Evolutionary conservation across 805 yeast genomes (phyloP), one percentile per base, ranked within the genome.

Genomic region (Candida schatavii): DNA sequence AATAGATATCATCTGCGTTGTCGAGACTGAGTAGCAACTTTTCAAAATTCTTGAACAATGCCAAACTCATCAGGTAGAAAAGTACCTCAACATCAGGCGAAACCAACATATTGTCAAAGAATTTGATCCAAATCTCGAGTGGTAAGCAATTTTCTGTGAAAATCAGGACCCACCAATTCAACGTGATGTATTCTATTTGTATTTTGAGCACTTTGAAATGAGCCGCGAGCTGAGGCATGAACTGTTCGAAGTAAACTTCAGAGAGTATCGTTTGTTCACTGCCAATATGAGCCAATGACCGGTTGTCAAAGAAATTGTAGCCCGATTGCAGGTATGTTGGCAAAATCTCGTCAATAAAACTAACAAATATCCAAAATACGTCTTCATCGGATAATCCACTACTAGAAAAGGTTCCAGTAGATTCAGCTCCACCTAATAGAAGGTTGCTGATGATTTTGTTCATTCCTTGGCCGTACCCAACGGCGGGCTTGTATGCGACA

Each of bases 381-480:
- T 31, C 35, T 11, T 31, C 35, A 7, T 31, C 35, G 9, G 35
- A 14, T 17, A 31, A 31, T n/a, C 7, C 35, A 5, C 20, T n/a
- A 81, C 82, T 77, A 44, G 75, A 78, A 5, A 78, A 70, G 40
- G 76, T 81, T 42, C 74, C 81, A 38, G 74, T 75, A 25, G 11
- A n/a, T 14, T 54, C 41, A 11, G 37, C 42, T 17, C 35, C 35
- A 0, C 72, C 69, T 18, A 78, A 51, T 10, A 78, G 52, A 7
- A 78, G 46, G 35, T 72, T 74, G 0, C 80, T 84, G 9, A 72
- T 74, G n/a, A 78, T 72, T 48, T 77, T 70, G 51, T 78, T 78
- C 84, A 78, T 72, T 1, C 84, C 84, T 49, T 78, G 84, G 40
- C 78, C 73, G 52, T 78, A 78, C 0, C 84, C 83, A 33, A 77